Conservation (phyloP, 257 asterid species). For the Scutellaria barbata region DNA sequence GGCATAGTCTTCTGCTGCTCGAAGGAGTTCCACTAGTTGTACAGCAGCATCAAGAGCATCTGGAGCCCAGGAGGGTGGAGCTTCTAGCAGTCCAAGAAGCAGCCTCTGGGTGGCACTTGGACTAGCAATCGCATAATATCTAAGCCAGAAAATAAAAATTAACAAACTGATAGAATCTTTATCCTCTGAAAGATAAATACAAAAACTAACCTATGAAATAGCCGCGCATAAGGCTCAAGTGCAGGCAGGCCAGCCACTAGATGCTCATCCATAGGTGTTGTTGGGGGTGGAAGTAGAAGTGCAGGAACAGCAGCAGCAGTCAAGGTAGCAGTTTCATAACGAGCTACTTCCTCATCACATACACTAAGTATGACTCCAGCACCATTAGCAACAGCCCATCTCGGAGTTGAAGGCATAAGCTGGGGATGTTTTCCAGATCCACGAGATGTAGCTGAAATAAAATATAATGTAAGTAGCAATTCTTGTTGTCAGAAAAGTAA, state of each 20-base stretch:
- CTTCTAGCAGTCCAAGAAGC: conserved; percentile 97
- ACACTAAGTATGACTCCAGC: conserved; percentile 99
- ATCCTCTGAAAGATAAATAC: conserved; percentile 28
- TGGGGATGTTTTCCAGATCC: conserved; percentile 99
- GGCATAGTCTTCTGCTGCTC: conserved; percentile 99
- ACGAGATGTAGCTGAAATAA: conserved; percentile 78
- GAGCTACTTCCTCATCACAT: conserved; percentile 98
- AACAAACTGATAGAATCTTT: conserved; percentile 20
- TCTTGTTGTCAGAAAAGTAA: conserved; percentile 22
- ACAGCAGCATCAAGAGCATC: conserved; percentile 99
- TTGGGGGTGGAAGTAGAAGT: conserved; percentile 97
- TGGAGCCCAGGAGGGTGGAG: conserved; percentile 99
- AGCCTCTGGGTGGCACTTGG: conserved; percentile 99
- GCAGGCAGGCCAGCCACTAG: conserved; percentile 99
- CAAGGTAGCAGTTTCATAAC: conserved; percentile 93
- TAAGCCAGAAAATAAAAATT: conserved; percentile 43
- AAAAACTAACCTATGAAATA: conserved; percentile 75
- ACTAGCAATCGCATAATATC: conserved; percentile 97
- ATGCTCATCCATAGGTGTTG: conserved; percentile 99
- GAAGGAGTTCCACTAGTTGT: conserved; percentile 95
- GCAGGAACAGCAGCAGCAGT: conserved; percentile 99
- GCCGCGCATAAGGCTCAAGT: conserved; percentile 97
- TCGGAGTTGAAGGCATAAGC: conserved; percentile 92
- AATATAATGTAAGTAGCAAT: conserved; percentile 26
- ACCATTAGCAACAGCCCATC: conserved; percentile 99